Base-by-base conservation (phyloP, 805 yeast species). In the Sugiyamaella qingdaonensis region DNA sequence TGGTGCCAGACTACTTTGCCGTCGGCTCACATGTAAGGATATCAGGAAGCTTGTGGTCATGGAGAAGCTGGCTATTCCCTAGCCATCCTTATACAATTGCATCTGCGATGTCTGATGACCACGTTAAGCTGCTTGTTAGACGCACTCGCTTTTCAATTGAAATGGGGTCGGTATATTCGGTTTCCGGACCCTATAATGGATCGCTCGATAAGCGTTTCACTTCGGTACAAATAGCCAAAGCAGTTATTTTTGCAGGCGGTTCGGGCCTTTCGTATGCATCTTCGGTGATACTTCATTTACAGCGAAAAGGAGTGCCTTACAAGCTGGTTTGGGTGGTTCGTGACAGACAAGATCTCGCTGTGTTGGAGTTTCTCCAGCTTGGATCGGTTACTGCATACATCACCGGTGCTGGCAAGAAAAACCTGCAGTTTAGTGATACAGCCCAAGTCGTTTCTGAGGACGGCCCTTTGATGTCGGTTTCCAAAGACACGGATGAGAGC, bases 291-390 rank as follows among this genome's bases (percentile, higher is more conserved):
- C 75, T 96, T 58, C 81, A 84, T 1, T 74, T 90, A 68, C 84
- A 82, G 61, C 81, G 85, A 61, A 85, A 86, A 59, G 82, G 56
- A 1, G 48, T 86, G 7, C 81, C 82, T 8, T 81, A 79, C 10
- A 84, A 87, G 59, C 76, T 92, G 53, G 77, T 92, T 1, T 92
- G 98, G 98, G 94, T 90, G 10, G 80, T 88, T 14, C 79, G 90
- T 60, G 95, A 89, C 63, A 42, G 73, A 81, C 59, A 81, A 76
- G 92, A 90, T 39, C 78, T 88, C 58, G 92, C 85, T 57, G 86
- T 88, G 31, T 84, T 82, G 61, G 80, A 86, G 36, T 85, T 91
- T 2, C 89, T 95, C 7, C 77, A 77, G 32, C 68, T 73, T 11
- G 73, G 31, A 4, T 13, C 11, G 19, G 50, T 42, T 9, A 11